Conservation (phyloP, 75 land plant genomes). For the Cunninghamia lanceolata region DNA sequence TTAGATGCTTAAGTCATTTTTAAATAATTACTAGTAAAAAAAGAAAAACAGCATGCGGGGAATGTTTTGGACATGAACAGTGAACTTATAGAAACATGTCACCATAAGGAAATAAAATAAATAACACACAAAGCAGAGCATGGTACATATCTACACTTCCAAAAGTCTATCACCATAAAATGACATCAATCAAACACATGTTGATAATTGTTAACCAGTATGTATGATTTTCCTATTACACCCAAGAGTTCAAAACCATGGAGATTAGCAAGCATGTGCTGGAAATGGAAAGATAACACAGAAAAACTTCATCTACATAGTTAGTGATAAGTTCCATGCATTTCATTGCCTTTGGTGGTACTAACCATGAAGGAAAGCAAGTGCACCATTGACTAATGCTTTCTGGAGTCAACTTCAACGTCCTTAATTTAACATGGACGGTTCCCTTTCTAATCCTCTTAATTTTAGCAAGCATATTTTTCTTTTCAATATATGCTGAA, state of each 20-base stretch:
- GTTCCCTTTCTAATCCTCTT: background rate
- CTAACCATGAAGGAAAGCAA: background rate
- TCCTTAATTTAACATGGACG: background rate
- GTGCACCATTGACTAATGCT: background rate
- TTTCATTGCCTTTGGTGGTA: background rate
- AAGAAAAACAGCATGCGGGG: background rate
- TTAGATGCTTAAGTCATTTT: background rate
- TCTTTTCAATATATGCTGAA: background rate
- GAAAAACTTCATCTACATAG: background rate
- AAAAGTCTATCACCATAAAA: background rate
- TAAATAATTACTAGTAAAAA: background rate
- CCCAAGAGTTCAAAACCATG: background rate
- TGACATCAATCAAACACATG: background rate
- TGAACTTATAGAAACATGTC: background rate
- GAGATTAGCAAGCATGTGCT: background rate
- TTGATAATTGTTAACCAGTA: background rate
- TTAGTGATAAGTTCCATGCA: background rate
- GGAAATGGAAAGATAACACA: background rate
- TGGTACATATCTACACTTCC: background rate
- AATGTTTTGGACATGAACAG: background rate
- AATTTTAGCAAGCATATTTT: background rate
- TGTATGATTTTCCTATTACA: background rate
- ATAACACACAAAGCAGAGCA: background rate
- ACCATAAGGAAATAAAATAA: background rate
- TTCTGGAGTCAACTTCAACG: background rate